Evolutionary conservation across 441 rosid genomes (phyloP), one percentile per base, ranked within the genome.

Genomic region (Raphanus hybrid): DNA sequence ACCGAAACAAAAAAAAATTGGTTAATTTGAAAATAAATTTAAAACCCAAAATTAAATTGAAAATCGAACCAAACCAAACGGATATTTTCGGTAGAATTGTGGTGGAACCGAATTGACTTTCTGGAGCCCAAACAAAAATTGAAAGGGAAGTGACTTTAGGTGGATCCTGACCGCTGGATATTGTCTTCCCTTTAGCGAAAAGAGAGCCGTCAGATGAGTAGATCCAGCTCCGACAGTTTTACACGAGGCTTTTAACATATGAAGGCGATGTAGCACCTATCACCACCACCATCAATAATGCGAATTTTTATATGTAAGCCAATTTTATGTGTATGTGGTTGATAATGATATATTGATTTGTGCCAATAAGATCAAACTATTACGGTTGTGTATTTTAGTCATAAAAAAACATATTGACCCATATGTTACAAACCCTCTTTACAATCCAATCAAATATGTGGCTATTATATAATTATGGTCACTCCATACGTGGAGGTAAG

Each of bases 221-320:
- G 54, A 29, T 52, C 73, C 64, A n/a, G 81, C 61, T 48, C 81
- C 70, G 78, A 62, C 81, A 66, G 54, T 52, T 54, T 39, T 10
- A 78, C 26, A 34, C 64, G 59, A 23, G 70, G 16, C 73, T 58
- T 57, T 65, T 41, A 32, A 10, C 73, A 66, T 50, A 37, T 2
- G 74, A 58, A 73, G 64, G 66, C 37, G 78, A 78, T 54, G 77
- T 78, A 74, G 78, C n/a, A 62, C 14, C 14, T 18, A 16, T 60
- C 54, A 59, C 63, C 76, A 78, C 64, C 12, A 60, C 64, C 81
- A 78, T 27, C 60, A 71, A 64, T 62, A 73, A 78, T 73, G 48
- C 64, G 34, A 9, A 3, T 41, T 37, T 59, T 1, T 43, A 14
- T 39, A n/a, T 34, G 64, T 27, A 11, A 59, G 64, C 64, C 64